phyloP scores from a whole-genome alignment of 2,329 filamentous ascomycete species.

The Pestalotiopsis fici region DNA sequence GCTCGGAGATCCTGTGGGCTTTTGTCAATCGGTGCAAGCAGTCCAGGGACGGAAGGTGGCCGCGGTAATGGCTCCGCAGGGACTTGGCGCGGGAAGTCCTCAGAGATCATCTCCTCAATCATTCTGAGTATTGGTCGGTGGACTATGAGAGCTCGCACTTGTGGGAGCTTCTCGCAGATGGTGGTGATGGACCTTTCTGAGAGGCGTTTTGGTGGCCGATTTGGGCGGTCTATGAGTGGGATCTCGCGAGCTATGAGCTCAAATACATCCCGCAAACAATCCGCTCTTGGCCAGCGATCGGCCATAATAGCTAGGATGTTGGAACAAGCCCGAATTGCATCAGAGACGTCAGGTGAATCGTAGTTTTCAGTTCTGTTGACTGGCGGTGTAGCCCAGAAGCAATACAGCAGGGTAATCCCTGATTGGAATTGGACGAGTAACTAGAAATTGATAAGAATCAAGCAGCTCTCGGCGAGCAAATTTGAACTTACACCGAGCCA shows the following conservation, averaged over 20 bases:
- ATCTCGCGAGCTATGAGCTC: slow-evolving; percentile 30
- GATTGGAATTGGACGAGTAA: slow-evolving; percentile 31
- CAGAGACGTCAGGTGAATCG: slow-evolving; percentile 27
- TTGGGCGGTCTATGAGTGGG: slow-evolving; percentile 11
- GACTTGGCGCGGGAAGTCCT: slow-evolving; percentile 8
- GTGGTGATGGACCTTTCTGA: background rate
- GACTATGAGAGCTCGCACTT: slow-evolving; percentile 13
- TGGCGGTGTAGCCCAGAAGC: slow-evolving; percentile 34
- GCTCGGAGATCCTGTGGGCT: background rate
- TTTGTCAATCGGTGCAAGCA: background rate
- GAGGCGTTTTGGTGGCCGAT: slow-evolving; percentile 8
- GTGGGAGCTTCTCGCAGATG: slow-evolving; percentile 3
- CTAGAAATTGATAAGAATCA: background rate
- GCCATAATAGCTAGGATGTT: slow-evolving; percentile 35
- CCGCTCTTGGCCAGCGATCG: slow-evolving; percentile 34
- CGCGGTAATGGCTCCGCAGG: background rate
- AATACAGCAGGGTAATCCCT: slow-evolving; percentile 35
- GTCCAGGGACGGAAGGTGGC: background rate
- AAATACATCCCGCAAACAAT: slow-evolving; percentile 34
- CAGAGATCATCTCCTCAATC: slow-evolving; percentile 18
- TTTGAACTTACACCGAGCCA: background rate
- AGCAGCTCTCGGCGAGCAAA: background rate
- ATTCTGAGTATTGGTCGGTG: slow-evolving; percentile 18
- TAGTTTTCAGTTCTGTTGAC: slow-evolving; percentile 28
- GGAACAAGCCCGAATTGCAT: slow-evolving; percentile 35